Conservation (phyloP, 2,329 filamentous ascomycete genomes). For the Cyanodermella asteris region DNA sequence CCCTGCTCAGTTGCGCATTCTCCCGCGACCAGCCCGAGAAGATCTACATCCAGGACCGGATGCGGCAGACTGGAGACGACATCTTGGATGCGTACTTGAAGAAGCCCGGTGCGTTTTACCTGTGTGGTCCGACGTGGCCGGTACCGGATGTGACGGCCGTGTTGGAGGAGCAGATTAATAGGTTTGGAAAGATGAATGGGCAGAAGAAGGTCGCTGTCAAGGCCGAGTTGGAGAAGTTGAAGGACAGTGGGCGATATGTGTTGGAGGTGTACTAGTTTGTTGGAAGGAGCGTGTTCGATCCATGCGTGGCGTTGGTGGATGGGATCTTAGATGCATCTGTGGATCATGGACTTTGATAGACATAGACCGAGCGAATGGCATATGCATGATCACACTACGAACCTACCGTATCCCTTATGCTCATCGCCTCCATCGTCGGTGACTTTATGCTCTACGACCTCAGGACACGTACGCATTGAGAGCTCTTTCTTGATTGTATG, state of each 20-base stretch:
- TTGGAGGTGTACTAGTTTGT: slow-evolving; percentile 69
- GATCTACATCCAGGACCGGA: slow-evolving; percentile 98
- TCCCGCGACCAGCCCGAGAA: slow-evolving; percentile 93
- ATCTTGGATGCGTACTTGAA: slow-evolving; percentile 72
- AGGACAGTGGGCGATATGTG: slow-evolving; percentile 86
- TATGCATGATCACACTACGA: no score
- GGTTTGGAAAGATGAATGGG: slow-evolving; percentile 44
- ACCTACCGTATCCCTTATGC: no score
- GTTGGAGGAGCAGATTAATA: slow-evolving; percentile 71
- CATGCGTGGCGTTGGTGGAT: slow-evolving; percentile 1
- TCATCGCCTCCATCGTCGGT: no score
- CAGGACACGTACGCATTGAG: no score
- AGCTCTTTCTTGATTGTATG: no score
- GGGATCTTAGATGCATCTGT: neutral
- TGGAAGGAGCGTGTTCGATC: neutral
- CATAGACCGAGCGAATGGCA: no score
- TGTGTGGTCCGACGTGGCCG: slow-evolving; percentile 95
- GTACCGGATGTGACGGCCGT: slow-evolving; percentile 92
- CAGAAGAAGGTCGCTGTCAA: slow-evolving; percentile 69
- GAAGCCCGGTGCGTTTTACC: slow-evolving; percentile 82
- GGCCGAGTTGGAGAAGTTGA: slow-evolving; percentile 91
- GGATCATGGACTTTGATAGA: no score
- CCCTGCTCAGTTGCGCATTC: slow-evolving; percentile 79
- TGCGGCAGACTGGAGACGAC: slow-evolving; percentile 66
- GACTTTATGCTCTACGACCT: no score